These are phyloP conservation scores for Calonectria hongkongensis DNA, from an alignment of 2,329 filamentous ascomycete species.

Conservation along the genomic window DNA sequence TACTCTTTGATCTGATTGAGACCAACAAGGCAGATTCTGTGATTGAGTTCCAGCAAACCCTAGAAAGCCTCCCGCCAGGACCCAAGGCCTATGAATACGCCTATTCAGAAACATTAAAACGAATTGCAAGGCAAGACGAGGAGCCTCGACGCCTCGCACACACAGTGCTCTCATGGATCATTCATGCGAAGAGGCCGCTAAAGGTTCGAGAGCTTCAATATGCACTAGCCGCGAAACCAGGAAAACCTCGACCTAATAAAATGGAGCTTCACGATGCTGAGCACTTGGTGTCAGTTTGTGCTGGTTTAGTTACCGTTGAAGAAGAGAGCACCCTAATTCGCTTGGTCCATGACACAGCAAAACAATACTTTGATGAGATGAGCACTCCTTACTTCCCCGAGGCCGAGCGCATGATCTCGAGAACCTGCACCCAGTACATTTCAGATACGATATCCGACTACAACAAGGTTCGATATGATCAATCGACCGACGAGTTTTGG, in stretches of 20 bases:
- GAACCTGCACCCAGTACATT: neutral
- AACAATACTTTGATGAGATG: slow-evolving; percentile 63
- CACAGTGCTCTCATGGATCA: slow-evolving; percentile 63
- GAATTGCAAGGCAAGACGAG: slow-evolving; percentile 57
- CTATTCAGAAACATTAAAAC: slow-evolving; percentile 1
- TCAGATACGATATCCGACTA: slow-evolving; percentile 5
- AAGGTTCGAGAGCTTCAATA: slow-evolving; percentile 61
- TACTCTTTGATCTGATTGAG: neutral
- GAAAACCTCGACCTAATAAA: slow-evolving; percentile 53
- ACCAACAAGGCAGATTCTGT: neutral
- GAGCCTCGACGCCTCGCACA: slow-evolving; percentile 59
- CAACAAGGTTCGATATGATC: neutral
- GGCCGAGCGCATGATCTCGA: neutral
- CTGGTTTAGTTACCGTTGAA: slow-evolving; percentile 64
- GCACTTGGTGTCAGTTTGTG: slow-evolving; percentile 60
- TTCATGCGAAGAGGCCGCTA: slow-evolving; percentile 58
- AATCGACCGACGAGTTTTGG: neutral
- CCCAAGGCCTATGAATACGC: slow-evolving; percentile 1
- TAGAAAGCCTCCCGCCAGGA: neutral
- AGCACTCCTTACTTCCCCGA: slow-evolving; percentile 53
- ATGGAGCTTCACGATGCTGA: slow-evolving; percentile 58
- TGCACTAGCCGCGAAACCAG: slow-evolving; percentile 61
- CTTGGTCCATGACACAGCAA: slow-evolving; percentile 65
- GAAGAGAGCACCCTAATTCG: slow-evolving; percentile 60
- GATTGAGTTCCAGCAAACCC: neutral